Conservation (phyloP, 768 basidiomycete genomes). For the Dacryopinax primogenitus region DNA sequence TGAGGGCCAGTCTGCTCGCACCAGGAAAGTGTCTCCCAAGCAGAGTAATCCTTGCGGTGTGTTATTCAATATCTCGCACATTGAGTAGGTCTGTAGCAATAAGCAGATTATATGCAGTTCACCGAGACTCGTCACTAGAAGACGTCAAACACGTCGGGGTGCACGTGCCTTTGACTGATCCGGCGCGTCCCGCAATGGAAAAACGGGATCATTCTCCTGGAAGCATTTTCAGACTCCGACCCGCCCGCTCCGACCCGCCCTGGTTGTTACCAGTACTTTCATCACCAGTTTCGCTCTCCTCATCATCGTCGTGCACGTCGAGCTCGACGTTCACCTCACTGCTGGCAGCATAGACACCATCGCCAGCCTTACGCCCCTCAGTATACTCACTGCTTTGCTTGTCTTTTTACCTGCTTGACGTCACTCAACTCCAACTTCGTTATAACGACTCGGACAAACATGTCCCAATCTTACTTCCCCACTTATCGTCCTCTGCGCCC, state of each 20-base stretch:
- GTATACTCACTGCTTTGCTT: background rate
- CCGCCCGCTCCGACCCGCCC: background rate
- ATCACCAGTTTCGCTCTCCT: background rate
- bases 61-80: too few species aligned
- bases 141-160: too few species aligned
- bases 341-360: constrained; percentile 7
- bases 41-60: too few species aligned
- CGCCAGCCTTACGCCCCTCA: background rate
- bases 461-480: constrained; percentile 4
- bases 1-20: too few species aligned
- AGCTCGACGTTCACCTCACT: constrained; percentile 1
- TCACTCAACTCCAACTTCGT: background rate
- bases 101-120: too few species aligned
- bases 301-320: constrained; percentile 1
- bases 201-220: too few species aligned
- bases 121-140: too few species aligned
- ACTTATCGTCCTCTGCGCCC: background rate
- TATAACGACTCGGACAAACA: background rate
- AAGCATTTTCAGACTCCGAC: background rate
- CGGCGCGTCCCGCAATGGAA: too few species aligned
- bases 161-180: too few species aligned
- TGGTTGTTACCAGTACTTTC: background rate
- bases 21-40: too few species aligned
- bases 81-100: too few species aligned
- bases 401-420: background rate